Evolutionary conservation across 106 monocot genomes (phyloP).

Genomic region (Phalaenopsis equestris): DNA sequence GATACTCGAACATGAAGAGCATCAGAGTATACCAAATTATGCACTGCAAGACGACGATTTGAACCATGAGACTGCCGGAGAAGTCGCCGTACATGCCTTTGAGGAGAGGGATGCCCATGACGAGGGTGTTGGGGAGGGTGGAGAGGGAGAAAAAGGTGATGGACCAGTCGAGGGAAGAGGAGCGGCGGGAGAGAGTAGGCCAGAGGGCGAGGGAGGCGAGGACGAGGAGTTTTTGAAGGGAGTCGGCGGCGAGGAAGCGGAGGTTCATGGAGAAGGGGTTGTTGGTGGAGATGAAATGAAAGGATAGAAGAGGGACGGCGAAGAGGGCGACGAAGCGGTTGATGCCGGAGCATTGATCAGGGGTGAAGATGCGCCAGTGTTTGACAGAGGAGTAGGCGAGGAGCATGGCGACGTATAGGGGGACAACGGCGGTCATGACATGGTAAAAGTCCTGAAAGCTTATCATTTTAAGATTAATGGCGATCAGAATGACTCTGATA

Average conservation of each 20-base stretch:
- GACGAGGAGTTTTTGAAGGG: constrained; percentile 64
- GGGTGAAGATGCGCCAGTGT: constrained; percentile 59
- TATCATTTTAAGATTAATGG: constrained; percentile 29
- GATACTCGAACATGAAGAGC: constrained; percentile 90
- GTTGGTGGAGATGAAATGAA: constrained; percentile 54
- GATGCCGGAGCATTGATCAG: constrained; percentile 61
- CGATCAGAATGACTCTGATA: neutral
- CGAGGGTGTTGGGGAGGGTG: constrained; percentile 94
- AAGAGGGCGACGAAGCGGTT: constrained; percentile 55
- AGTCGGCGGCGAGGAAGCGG: constrained; percentile 65
- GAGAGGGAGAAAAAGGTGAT: constrained; percentile 91
- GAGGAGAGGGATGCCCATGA: constrained; percentile 89
- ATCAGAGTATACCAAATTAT: constrained; percentile 97
- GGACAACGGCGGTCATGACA: constrained; percentile 67
- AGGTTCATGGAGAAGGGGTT: constrained; percentile 62
- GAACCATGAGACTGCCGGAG: constrained; percentile 84
- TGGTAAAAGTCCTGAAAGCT: constrained; percentile 47
- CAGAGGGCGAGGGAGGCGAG: constrained; percentile 37
- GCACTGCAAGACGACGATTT: constrained; percentile 91
- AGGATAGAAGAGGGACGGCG: constrained; percentile 38
- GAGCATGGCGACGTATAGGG: constrained; percentile 69
- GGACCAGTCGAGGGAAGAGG: constrained; percentile 62
- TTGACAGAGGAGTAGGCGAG: constrained; percentile 53
- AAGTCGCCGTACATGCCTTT: constrained; percentile 86
- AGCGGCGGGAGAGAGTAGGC: constrained; percentile 36